Percentiles rank a stretch among this genome's conserved stretches.
Conservation (phyloP, 352 stramenopile species). For the Globisporangium nunn region DNA sequence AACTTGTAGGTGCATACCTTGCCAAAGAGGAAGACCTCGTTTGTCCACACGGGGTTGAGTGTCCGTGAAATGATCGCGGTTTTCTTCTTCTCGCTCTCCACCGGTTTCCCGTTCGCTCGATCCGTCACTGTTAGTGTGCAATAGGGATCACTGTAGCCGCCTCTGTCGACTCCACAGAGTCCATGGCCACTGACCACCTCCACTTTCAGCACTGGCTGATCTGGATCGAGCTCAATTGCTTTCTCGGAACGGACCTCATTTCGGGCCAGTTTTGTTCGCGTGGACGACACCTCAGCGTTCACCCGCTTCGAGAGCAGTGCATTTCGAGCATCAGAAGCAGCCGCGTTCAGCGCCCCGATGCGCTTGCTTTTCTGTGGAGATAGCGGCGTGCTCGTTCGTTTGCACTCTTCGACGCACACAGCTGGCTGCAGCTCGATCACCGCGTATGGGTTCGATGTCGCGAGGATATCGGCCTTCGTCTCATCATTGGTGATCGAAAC, state of each 20-base stretch:
- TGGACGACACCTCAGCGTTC: constrained; percentile 49
- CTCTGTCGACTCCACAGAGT: constrained; percentile 43
- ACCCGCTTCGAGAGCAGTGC: constrained; percentile 39
- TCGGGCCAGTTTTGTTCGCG: constrained; percentile 39
- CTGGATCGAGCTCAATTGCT: constrained; percentile 17
- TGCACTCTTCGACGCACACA: constrained; percentile 47
- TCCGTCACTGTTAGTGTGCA: constrained; percentile 60
- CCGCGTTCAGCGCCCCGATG: constrained; percentile 23
- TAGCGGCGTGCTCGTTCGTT: constrained; percentile 31
- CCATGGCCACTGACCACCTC: constrained; percentile 55
- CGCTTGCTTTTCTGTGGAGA: constrained; percentile 46
- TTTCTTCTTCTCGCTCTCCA: constrained; percentile 65
- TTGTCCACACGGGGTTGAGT: constrained; percentile 60
- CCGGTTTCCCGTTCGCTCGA: constrained; percentile 27
- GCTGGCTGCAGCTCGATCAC: constrained; percentile 56
- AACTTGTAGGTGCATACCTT: constrained; percentile 20
- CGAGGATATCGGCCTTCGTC: constrained; percentile 20
- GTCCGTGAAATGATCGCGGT: constrained; percentile 61
- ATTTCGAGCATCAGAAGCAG: constrained; percentile 31
- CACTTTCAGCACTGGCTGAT: constrained; percentile 38
- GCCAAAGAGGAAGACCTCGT: constrained; percentile 57
- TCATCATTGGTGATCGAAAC: constrained; percentile 17
- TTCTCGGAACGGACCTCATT: constrained; percentile 59
- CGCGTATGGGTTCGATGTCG: constrained; percentile 37
- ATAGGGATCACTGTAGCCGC: constrained; percentile 71